Percentiles rank a stretch among this genome's conserved stretches.
Evolutionary conservation across 805 yeast species (phyloP).

Genomic region (Candida schatavii): DNA sequence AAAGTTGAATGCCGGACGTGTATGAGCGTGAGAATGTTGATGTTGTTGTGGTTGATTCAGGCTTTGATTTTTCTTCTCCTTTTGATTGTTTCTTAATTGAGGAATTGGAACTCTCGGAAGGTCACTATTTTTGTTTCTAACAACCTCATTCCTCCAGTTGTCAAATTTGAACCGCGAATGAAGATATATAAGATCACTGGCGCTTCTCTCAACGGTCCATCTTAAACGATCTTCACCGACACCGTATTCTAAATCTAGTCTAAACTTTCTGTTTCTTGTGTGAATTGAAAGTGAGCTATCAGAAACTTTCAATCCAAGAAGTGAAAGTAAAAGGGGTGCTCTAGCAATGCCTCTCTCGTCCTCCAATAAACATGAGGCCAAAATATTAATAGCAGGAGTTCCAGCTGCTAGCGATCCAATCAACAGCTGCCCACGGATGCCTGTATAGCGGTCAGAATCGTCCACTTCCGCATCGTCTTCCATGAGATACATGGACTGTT

Average conservation of each 20-base stretch:
- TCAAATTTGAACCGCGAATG: slow-evolving; percentile 66
- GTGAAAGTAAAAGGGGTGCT: slow-evolving; percentile 77
- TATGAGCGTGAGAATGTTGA: background rate
- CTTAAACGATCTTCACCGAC: slow-evolving; percentile 71
- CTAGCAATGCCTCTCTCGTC: slow-evolving; percentile 77
- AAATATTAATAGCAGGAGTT: slow-evolving; percentile 68
- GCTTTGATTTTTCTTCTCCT: background rate
- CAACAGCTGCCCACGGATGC: slow-evolving; percentile 34
- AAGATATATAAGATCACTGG: slow-evolving; percentile 67
- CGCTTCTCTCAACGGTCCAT: slow-evolving; percentile 76
- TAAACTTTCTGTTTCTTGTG: slow-evolving; percentile 46
- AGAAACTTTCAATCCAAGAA: slow-evolving; percentile 63
- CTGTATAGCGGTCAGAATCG: slow-evolving; percentile 27
- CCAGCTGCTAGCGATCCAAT: slow-evolving; percentile 54
- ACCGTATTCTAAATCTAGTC: slow-evolving; percentile 86
- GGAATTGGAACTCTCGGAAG: slow-evolving; percentile 48
- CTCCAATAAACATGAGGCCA: slow-evolving; percentile 69
- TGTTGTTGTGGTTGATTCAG: background rate
- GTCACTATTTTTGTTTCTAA: slow-evolving; percentile 31
- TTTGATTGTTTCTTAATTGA: slow-evolving; percentile 21
- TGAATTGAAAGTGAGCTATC: slow-evolving; percentile 42
- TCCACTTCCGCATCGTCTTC: slow-evolving; percentile 15
- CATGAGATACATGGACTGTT: background rate
- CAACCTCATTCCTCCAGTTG: slow-evolving; percentile 29
- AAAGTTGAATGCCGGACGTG: background rate